Evolutionary conservation across 805 yeast species (phyloP), one percentile per base, ranked within the genome.

Genomic region (Kluyveromyces dobzhanskii): DNA sequence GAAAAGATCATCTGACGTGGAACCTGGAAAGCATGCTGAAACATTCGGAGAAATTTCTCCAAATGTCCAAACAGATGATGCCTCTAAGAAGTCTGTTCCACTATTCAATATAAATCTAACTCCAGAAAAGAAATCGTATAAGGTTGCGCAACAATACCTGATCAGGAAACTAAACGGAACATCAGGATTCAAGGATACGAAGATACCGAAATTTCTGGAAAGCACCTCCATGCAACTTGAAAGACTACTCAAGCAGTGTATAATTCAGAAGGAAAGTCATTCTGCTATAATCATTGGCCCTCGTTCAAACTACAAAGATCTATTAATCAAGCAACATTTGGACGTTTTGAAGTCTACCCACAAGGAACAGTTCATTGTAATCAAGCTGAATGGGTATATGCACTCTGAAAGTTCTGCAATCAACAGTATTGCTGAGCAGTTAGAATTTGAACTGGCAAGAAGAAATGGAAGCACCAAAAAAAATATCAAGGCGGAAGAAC

Each of bases 251-350:
- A 75, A 75, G 36, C 78, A 77, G 44, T 79, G 94, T 0, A 69
- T 87, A 1, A 62, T 66, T 17, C 75, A 75, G 44, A 70, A 74
- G 21, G 92, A 86, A 45, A 88, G 94, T 5, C 86, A 85, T 53
- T 90, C 97, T 2, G 75, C 79, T 10, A 62, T 90, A 5, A 43
- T 90, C 1, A 69, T 87, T 32, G 97, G 97, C 0, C 85, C 95
- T 0, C 64, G 87, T 31, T 77, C 81, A 2, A 66, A 78, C 4
- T 97, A 95, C 0, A 90, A 90, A 54, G 68, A 88, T 0, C 61
- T 74, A 2, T 58, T 84, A 3, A 63, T 90, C 3, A 68, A 80
- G 23, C 61, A 68, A 4, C 86, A 81, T 1, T 40, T 92, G 13
- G 43, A 53, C 0, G 62, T 66, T 11, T 57, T 86, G 21, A 46